Evolutionary conservation across 495 filamentous ascomycete genomes (phyloP).

Genomic region (Xylaria nigripes): DNA sequence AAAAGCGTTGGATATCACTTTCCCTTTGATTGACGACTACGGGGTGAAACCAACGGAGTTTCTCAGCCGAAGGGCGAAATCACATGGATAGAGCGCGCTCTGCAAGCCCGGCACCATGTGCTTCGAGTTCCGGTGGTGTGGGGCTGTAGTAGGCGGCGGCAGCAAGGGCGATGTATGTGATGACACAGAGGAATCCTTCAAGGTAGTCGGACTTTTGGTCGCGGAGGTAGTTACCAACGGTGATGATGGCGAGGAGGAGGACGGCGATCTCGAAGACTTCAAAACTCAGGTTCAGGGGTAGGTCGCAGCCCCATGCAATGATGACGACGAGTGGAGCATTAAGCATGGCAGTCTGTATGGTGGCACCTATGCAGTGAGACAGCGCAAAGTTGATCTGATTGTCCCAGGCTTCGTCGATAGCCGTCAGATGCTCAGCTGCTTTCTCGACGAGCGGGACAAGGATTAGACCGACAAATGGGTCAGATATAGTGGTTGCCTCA

Average conservation of each 20-base stretch:
- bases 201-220: conserved; percentile 77
- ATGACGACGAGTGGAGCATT: conserved; percentile 80
- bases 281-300: conserved; percentile 72
- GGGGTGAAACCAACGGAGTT: background rate
- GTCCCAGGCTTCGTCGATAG: conserved; percentile 86
- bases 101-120: background rate
- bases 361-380: conserved; percentile 78
- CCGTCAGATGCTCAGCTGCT: conserved; percentile 80
- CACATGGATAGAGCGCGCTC: conserved; percentile 2
- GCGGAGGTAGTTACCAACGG: conserved; percentile 72
- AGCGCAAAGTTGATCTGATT: conserved; percentile 86
- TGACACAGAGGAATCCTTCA: conserved; percentile 68
- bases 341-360: conserved; percentile 83
- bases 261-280: conserved; percentile 83
- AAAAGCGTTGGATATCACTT: background rate
- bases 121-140: conserved; percentile 27
- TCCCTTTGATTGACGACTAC: background rate
- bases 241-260: conserved; percentile 78
- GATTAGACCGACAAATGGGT: conserved; percentile 74
- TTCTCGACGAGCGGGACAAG: conserved; percentile 84
- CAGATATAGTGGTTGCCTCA: conserved; percentile 50
- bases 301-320: conserved; percentile 71
- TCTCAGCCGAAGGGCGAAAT: background rate
- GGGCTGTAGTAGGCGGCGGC: conserved; percentile 57
- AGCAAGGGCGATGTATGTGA: conserved; percentile 57